These are phyloP conservation scores for Ramalina intermedia DNA, from an alignment of 495 filamentous ascomycete species.

Conservation along the genomic window DNA sequence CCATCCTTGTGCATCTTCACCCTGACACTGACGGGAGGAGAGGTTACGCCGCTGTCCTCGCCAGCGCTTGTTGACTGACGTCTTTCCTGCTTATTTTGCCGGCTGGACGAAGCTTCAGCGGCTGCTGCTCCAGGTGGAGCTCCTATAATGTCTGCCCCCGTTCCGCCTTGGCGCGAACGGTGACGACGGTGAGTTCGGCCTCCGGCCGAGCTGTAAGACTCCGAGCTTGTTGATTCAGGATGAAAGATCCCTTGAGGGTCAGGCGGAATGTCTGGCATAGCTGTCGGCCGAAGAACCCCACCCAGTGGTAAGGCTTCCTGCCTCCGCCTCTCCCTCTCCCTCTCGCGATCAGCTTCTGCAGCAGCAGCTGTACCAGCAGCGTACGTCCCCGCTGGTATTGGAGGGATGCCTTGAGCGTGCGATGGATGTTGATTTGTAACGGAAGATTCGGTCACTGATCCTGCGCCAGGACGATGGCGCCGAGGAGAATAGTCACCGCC, in stretches of 20 bases:
- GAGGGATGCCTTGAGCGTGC: conserved; percentile 18
- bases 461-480: conserved; percentile 32
- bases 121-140: conserved; percentile 32
- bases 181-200: conserved; percentile 32
- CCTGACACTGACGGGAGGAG: conserved; percentile 61
- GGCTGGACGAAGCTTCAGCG: conserved; percentile 29
- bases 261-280: conserved; percentile 32
- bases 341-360: conserved; percentile 4
- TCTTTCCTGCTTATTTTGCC: conserved; percentile 23
- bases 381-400: conserved; percentile 24
- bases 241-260: conserved; percentile 38
- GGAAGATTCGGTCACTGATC: conserved; percentile 31
- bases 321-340: neutral
- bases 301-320: conserved; percentile 9
- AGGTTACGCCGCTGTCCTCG: conserved; percentile 28
- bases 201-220: conserved; percentile 37
- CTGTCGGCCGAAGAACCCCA: conserved; percentile 7
- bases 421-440: conserved; percentile 22
- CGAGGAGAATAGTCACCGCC: conserved; percentile 44
- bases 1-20: conserved; percentile 69
- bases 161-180: conserved; percentile 23
- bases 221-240: conserved; percentile 42
- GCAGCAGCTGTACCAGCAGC: conserved; percentile 22
- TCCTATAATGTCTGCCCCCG: conserved; percentile 25
- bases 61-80: conserved; percentile 15